Base-by-base conservation (phyloP, 345 rosid genomes). In the Lagerstroemia speciosa region DNA sequence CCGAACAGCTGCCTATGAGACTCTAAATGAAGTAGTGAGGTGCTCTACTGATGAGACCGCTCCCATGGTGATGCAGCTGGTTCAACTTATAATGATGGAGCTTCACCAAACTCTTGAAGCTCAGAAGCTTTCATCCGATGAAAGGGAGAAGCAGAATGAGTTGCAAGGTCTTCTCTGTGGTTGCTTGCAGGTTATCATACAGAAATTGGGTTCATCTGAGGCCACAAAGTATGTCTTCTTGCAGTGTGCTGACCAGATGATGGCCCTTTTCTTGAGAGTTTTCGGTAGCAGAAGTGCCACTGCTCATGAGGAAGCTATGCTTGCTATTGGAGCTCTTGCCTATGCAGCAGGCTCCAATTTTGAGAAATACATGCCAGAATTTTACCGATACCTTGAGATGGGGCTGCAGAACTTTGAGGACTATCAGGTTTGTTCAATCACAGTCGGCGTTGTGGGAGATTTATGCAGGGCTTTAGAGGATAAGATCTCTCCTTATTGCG, bases 361-460 rank as follows among this genome's bases (percentile, higher is more conserved):
- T 76, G 80, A 73, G 5, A 81, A 81, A 62, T 81, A 81, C 68
- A 78, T 81, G 85, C 69, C 79, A 1, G 85, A 78, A 70, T 76
- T 78, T 34, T 81, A 74, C 58, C 74, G 80, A 45, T 81, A 81
- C 67, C 70, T 81, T 30, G 85, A 81, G 38, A 71, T 78, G 78
- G 85, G 85, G n/a, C 76, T 78, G 66, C 85, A 78, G 60, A 81
- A 81, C 68, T 81, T 76, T 67, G 85, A 81, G 74, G 84, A 81
- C 65, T 81, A 81, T 70, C 85, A 81, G 71, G 85, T 81, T 15
- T 81, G 85, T 70, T 76, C 85, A 3, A 77, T 81, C 19, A 79
- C 85, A 0, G 82, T 81, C 53, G 85, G 85, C 63, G 85, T 81
- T 8, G 85, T 81, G 12, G 85, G 85, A 2, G 85, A 81, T 67